Base-by-base conservation (phyloP, 2,329 filamentous ascomycete genomes). In the Cladophialophora psammophila region DNA sequence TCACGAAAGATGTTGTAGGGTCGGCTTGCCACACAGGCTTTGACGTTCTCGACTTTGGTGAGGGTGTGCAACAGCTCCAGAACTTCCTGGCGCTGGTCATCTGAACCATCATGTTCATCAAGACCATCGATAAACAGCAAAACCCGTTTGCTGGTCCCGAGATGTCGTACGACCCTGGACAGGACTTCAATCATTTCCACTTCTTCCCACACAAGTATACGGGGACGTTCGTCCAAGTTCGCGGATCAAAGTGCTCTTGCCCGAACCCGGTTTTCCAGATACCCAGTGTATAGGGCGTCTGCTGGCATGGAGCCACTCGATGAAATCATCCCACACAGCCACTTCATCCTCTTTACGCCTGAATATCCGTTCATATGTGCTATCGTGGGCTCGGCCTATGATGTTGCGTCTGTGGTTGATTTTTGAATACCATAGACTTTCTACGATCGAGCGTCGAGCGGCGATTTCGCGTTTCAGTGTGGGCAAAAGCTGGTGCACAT, bases 221-320 rank as follows among this genome's bases (percentile, higher is more conserved):
- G 32, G n/a, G 54, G 35, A 35, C 13, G 4, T 32, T 32, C 35
- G 40, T 18, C 3, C 12, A 35, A 34, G 9, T 26, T 45, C 74
- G 38, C 72, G 72, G 56, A 82, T 71, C 36, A 82, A 64, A 1
- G 79, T 81, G 5, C 78, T 80, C 61, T 82, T 82, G 1, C 80
- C 79, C 0, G 76, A 75, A 5, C 79, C 79, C 2, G 80, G 79
- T 32, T 81, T 79, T 1, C 80, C 80, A 57, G 78, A 78, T 40
- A 82, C 76, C 78, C 77, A 81, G 3, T 80, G 75, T 0, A 80
- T 40, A n/a, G 20, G 9, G 35, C 50, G 93, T 87, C 75, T 89
- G 13, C 13, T 15, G 9, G 40, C 18, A 53, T 53, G 15, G 3
- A 61, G 12, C 58, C 58, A 61, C 32, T 18, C 13, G 15, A 35